Percentiles rank a stretch among this genome's conserved stretches.
Evolutionary conservation across 495 filamentous ascomycete genomes (phyloP).

Genomic region (Astrothelium macrocarpum): DNA sequence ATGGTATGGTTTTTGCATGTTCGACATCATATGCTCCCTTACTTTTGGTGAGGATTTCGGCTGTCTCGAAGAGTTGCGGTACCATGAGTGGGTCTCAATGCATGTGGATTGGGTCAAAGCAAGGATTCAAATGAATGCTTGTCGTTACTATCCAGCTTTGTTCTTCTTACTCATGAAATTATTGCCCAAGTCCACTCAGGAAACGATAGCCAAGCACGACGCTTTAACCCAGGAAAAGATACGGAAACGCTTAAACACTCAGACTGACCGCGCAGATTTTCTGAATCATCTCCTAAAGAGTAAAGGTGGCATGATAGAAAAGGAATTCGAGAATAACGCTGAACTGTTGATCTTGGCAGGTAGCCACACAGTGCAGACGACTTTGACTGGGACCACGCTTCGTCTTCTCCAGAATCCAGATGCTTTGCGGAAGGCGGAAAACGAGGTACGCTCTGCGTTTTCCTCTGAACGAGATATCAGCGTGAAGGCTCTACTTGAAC

Average conservation of each 20-base stretch:
- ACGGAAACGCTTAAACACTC: background rate
- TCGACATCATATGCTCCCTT: background rate
- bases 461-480: background rate
- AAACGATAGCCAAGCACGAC: background rate
- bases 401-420: background rate
- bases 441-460: background rate
- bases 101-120: background rate
- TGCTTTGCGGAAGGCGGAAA: background rate
- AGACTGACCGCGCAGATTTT: background rate
- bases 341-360: background rate
- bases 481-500: background rate
- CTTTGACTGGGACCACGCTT: background rate
- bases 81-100: background rate
- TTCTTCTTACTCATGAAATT: background rate
- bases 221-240: background rate
- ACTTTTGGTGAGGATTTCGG: background rate
- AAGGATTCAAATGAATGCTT: background rate
- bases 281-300: background rate
- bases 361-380: slow-evolving; percentile 1
- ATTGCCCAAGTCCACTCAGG: background rate
- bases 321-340: background rate
- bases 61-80: background rate
- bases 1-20: background rate
- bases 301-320: background rate
- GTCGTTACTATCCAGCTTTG: background rate